phyloP scores from a whole-genome alignment of 1,284 basidiomycete species.

The Cutaneotrichosporon mucoides region DNA sequence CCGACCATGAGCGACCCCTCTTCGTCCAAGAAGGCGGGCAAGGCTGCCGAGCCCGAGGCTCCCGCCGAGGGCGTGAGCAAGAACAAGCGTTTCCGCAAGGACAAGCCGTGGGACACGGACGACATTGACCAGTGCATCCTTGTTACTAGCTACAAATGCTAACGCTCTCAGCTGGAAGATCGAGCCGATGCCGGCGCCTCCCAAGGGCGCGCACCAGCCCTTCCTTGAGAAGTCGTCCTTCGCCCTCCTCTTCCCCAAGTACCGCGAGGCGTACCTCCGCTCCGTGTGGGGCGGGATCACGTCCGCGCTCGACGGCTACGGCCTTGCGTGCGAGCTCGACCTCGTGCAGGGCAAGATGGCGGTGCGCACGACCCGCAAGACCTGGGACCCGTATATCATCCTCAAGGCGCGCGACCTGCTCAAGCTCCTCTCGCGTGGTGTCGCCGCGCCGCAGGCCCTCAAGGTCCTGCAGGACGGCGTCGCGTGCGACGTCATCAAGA shows the following conservation, averaged over 20 bases:
- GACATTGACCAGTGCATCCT: conserved; percentile 83
- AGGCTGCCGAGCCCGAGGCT: conserved; percentile 21
- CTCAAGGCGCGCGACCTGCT: conserved; percentile 94
- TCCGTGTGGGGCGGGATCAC: conserved; percentile 96
- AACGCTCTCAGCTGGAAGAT: conserved; percentile 70
- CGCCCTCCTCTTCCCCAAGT: conserved; percentile 97
- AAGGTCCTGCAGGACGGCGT: conserved; percentile 87
- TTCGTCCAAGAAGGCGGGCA: conserved; percentile 14
- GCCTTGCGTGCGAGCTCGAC: conserved; percentile 86
- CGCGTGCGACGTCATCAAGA: conserved; percentile 97
- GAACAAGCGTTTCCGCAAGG: conserved; percentile 83
- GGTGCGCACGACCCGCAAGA: conserved; percentile 93
- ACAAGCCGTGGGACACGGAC: conserved; percentile 98
- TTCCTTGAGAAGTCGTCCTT: conserved; percentile 96
- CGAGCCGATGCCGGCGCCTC: conserved; percentile 68
- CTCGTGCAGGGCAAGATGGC: conserved; percentile 97
- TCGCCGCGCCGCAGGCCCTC: conserved; percentile 71
- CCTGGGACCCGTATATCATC: conserved; percentile 93
- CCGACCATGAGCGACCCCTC: conserved; percentile 4
- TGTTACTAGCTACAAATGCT: conserved; percentile 40
- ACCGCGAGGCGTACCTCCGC: conserved; percentile 92
- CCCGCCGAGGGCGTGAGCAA: conserved; percentile 54
- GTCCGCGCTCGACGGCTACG: conserved; percentile 73
- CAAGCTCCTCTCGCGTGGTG: conserved; percentile 89
- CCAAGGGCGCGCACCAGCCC: conserved; percentile 54